phyloP scores from a whole-genome alignment of 2,329 filamentous ascomycete species.

The Colletotrichum australisinense region DNA sequence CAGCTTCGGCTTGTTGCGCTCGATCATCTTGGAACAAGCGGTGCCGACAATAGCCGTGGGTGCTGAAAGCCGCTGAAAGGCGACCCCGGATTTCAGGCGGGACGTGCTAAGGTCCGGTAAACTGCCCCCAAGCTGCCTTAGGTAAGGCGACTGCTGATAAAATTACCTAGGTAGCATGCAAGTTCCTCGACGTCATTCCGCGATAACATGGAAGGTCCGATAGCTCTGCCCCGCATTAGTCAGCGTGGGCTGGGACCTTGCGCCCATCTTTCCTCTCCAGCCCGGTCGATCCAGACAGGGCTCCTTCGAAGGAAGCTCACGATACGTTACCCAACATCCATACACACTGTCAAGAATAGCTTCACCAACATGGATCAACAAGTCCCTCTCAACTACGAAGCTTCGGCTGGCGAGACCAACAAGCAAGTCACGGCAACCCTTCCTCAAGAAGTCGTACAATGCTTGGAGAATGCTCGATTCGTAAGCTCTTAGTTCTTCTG shows the following conservation, averaged over 20 bases:
- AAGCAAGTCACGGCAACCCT: slow-evolving; percentile 76
- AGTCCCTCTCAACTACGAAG: slow-evolving; percentile 79
- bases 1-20: slow-evolving; percentile 23
- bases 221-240: slow-evolving; percentile 32
- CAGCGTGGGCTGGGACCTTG: not conserved
- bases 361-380: slow-evolving; percentile 66
- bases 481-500: slow-evolving; percentile 62
- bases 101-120: not conserved
- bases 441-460: slow-evolving; percentile 87
- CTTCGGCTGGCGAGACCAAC: slow-evolving; percentile 79
- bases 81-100: slow-evolving; percentile 18
- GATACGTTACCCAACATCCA: not conserved
- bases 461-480: slow-evolving; percentile 94
- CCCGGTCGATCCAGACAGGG: slow-evolving; percentile 16
- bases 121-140: not conserved
- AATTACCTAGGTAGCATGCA: slow-evolving; percentile 12
- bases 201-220: not conserved
- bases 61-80: slow-evolving; percentile 30
- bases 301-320: slow-evolving; percentile 16
- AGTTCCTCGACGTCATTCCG: slow-evolving; percentile 22
- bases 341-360: slow-evolving; percentile 40
- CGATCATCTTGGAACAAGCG: not conserved
- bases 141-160: slow-evolving; percentile 15
- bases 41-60: slow-evolving; percentile 34
- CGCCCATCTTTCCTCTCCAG: slow-evolving; percentile 23